These are phyloP conservation scores for Globisporangium lucens DNA, from an alignment of 352 stramenopile species.

Conservation along the genomic window DNA sequence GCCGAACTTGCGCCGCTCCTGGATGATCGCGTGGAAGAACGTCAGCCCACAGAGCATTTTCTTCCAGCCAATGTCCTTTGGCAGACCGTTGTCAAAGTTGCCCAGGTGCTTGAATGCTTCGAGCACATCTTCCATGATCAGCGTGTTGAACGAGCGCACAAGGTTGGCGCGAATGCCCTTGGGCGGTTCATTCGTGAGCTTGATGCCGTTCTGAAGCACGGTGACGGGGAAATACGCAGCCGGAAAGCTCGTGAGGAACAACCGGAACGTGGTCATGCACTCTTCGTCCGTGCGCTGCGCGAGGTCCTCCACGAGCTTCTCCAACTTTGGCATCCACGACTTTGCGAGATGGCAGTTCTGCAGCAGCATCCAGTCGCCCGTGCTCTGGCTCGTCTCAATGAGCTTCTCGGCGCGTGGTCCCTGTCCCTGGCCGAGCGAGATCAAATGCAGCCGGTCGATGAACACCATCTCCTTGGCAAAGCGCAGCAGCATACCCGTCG, in stretches of 20 bases:
- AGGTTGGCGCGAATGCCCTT: slow-evolving; percentile 91
- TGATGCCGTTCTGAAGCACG: slow-evolving; percentile 92
- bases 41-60: slow-evolving; percentile 87
- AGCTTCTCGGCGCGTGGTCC: slow-evolving; percentile 88
- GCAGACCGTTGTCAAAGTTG: slow-evolving; percentile 53
- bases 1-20: slow-evolving; percentile 94
- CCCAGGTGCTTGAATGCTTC: slow-evolving; percentile 53
- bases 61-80: slow-evolving; percentile 81
- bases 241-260: slow-evolving; percentile 93
- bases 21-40: slow-evolving; percentile 94
- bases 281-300: slow-evolving; percentile 47
- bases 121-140: slow-evolving; percentile 76
- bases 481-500: slow-evolving; percentile 90
- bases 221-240: slow-evolving; percentile 91
- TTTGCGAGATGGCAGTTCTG: slow-evolving; percentile 95
- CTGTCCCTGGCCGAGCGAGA: slow-evolving; percentile 92
- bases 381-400: slow-evolving; percentile 78
- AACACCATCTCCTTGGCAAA: slow-evolving; percentile 90
- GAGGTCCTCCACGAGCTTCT: slow-evolving; percentile 89
- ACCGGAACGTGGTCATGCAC: slow-evolving; percentile 73
- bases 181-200: slow-evolving; percentile 91
- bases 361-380: slow-evolving; percentile 92
- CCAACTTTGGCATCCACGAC: slow-evolving; percentile 92
- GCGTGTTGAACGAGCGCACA: slow-evolving; percentile 83
- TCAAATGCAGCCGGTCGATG: slow-evolving; percentile 86